Evolutionary conservation across 148 eudicot species (phyloP), one percentile per base, ranked within the genome.

Genomic region (Polygonum maritimum): DNA sequence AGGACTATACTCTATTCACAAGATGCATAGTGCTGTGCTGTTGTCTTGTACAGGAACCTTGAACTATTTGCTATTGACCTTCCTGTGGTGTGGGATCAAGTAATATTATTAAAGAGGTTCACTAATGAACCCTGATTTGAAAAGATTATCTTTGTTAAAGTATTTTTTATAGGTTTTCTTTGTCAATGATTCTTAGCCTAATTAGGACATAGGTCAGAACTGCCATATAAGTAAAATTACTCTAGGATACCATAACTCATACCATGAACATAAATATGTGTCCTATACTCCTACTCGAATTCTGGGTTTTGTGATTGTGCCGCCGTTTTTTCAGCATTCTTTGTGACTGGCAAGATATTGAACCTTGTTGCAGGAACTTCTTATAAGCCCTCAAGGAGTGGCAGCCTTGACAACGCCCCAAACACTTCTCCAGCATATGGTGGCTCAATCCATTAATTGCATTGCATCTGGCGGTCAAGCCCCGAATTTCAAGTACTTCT

Each of bases 391-490:
- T 57, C 90, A 82, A 80, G 94, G 91, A 78, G 90, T 96, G 48
- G 90, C 92, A 3, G 90, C 93, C 52, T 76, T 92, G 84, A 76
- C 89, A n/a, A 89, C 79, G 31, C 93, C 97, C 69, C 99, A 96
- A 76, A 52, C 92, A 41, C 97, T 96, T 71, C 88, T 91, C 35
- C 84, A 79, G 57, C 97, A 91, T 84, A 89, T 96, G 98, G 97
- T 89, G 86, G 83, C 79, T 26, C 84, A 96, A 77, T 87, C 84
- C 69, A 86, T 96, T 75, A 92, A 92, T 76, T 96, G 99, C 87
- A 91, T 96, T 76, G 99, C 99, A 49, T 96, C 99, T 0, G 99
- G 99, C 0, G 98, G 99, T 55, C 92, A 96, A 82, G 85, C 99
- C 71, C 98, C 99, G 6, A 91, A 92, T 76, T 96, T 92, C 83